phyloP scores from a whole-genome alignment of 352 stramenopile species.

The Thalassiosira livingstoniorum region DNA sequence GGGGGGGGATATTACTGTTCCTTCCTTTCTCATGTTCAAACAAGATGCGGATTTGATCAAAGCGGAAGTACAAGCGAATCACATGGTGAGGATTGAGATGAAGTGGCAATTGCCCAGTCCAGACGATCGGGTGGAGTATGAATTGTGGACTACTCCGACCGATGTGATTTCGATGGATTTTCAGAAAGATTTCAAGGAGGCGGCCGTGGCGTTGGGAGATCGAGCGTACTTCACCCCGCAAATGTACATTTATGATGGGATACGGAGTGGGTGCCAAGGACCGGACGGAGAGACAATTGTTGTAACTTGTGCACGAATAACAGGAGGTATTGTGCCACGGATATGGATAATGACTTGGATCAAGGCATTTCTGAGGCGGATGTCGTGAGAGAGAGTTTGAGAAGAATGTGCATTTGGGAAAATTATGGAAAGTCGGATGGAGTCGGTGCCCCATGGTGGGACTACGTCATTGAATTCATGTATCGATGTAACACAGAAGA shows the following conservation, averaged over 20 bases:
- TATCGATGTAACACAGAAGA: conserved; percentile 85
- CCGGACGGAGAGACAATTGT: conserved; percentile 88
- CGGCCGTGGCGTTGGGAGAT: conserved; percentile 89
- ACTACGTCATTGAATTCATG: conserved; percentile 93
- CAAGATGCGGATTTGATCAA: conserved; percentile 94
- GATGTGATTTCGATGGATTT: conserved; percentile 84
- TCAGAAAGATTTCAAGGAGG: conserved; percentile 87
- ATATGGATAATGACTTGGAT: conserved; percentile 94
- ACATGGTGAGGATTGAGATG: conserved; percentile 94
- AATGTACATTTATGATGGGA: conserved; percentile 96
- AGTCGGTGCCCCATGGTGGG: conserved; percentile 92
- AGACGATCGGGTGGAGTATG: conserved; percentile 96
- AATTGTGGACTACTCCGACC: conserved; percentile 94
- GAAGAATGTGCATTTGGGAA: conserved; percentile 96
- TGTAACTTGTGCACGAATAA: conserved; percentile 98
- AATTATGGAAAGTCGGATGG: conserved; percentile 86
- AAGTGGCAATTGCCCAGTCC: conserved; percentile 92
- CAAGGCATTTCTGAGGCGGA: conserved; percentile 92
- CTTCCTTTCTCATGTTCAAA: conserved; percentile 94
- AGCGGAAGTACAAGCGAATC: conserved; percentile 87
- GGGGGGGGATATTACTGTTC: conserved; percentile 96
- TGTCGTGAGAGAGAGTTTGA: conserved; percentile 92
- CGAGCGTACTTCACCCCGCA: conserved; percentile 95
- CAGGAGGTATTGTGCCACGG: conserved; percentile 95
- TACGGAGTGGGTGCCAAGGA: conserved; percentile 90